Evolutionary conservation across 164 flowering plant species (phyloP), one percentile per base, ranked within the genome.

Genomic region (Chimonanthus salicifolius): DNA sequence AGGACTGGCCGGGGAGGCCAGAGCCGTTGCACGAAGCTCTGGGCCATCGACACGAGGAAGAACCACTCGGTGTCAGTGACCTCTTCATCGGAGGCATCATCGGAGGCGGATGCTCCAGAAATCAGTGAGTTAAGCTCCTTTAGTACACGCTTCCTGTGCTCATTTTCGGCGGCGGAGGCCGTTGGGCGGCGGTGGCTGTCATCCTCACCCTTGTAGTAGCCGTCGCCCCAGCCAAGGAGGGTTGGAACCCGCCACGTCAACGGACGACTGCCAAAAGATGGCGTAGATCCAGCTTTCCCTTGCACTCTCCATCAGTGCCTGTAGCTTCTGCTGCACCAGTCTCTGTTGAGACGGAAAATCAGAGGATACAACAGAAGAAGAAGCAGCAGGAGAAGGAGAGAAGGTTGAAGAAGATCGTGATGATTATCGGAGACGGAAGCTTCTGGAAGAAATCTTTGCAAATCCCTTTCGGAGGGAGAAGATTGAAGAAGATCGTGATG

Each of bases 41-140:
- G 94, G 0, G 92, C 91, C 98, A 94, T 94, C 60, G 97, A 92
- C 0, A 92, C 83, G 16, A 94, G 82, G 64, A 88, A 94, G 78
- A 92, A 94, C 98, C 98, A 94, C 78, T 94, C 97, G 9, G 97
- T 88, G 46, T 94, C 97, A 7, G 98, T 94, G 9, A 92, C 97
- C 66, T 92, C 97, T 64, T 91, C 97, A n/a, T 90, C 97, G 0
- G 85, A 84, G 1, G 87, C 84, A 9, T 86, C 94, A 65, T 87
- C 88, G 0, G 78, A 7, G 2, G 71, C 45, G 9, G 83, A 54
- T 3, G 79, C 48, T n/a, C 94, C 92, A 7, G 97, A 84, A 11
- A 92, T 90, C 76, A 92, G 68, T 3, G 95, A 86, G 62, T 92
- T 90, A 10, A 94, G 86, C 69, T 94, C 97, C 0, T 93, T 83